phyloP scores from a whole-genome alignment of 192 early-diverging fungal species.

The Coemansia asiatica region DNA sequence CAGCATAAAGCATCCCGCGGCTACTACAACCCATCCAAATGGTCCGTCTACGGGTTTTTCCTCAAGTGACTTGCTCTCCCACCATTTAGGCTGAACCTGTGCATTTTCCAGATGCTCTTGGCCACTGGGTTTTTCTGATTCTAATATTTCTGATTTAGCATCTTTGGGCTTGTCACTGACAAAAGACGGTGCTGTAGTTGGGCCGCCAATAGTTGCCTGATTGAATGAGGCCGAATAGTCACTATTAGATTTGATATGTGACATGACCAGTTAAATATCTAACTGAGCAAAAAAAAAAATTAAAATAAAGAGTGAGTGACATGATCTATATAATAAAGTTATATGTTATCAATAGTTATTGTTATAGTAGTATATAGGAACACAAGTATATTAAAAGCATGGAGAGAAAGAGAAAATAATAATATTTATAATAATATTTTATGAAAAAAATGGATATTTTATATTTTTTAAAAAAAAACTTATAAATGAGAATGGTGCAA shows the following conservation, averaged over 20 bases:
- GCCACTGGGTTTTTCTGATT: neutral
- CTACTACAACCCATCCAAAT: slow-evolving; percentile 54
- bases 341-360: neutral
- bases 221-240: slow-evolving; percentile 7
- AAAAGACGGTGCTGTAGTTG: slow-evolving; percentile 6
- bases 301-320: too few relatives aligned
- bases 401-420: too few relatives aligned
- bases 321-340: neutral
- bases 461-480: too few relatives aligned
- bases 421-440: too few relatives aligned
- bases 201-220: neutral
- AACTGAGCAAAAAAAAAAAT: too few relatives aligned
- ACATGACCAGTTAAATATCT: too few relatives aligned
- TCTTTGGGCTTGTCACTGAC: neutral
- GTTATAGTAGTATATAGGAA: too few relatives aligned
- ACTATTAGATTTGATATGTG: neutral
- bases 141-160: neutral
- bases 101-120: slow-evolving; percentile 2
- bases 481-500: too few relatives aligned
- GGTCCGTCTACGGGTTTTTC: slow-evolving; percentile 27
- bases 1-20: slow-evolving; percentile 1
- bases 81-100: slow-evolving; percentile 2
- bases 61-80: slow-evolving; percentile 11
- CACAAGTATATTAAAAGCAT: too few relatives aligned
- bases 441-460: too few relatives aligned